Evolutionary conservation across 2,329 filamentous ascomycete species (phyloP), one percentile per base, ranked within the genome.

Genomic region (Emergomyces africanus): DNA sequence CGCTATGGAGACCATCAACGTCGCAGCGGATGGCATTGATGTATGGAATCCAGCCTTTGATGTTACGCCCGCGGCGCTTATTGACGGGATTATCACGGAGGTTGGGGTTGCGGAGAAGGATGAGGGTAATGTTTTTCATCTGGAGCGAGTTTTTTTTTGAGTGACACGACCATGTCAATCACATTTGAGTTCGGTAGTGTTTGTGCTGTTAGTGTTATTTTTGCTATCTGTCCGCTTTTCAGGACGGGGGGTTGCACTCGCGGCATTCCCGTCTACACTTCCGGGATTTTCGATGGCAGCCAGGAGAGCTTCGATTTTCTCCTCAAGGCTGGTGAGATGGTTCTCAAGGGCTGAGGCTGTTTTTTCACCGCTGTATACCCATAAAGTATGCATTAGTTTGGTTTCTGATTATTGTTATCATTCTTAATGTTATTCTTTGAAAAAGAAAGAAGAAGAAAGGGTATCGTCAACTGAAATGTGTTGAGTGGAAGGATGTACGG

Each of bases 11-110:
- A 83, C 86, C 14, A 83, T 97, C 37, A 89, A 88, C 48, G 92
- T 89, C 57, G 92, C 92, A 37, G 83, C 84, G 5, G 77, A 81
- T 68, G 83, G 84, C 1, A 90, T 97, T 62, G 78, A 82, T 46
- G 90, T 97, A 9, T 99, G 94, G 91, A 99, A 99, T 71, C 94
- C 94, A 37, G 88, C 90, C 0, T 99, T 99, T 70, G 94, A 99
- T 69, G 89, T 99, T 39, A 99, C 94, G 10, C 92, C 94, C 0
- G 84, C 88, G 42, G 83, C 84, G 63, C 77, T 96, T 57, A 96
- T 99, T 64, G 94, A 99, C 72, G 90, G 88, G 1, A 87, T 99
- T 60, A 89, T 97, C 63, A 99, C 94, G 0, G 94, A 99, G 75
- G 84, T 87, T 66, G 92, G 92, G 0, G 88, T 90, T 8, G 84